Evolutionary conservation across 495 filamentous ascomycete species (phyloP), one percentile per base, ranked within the genome.

Genomic region (Talaromyces liani): DNA sequence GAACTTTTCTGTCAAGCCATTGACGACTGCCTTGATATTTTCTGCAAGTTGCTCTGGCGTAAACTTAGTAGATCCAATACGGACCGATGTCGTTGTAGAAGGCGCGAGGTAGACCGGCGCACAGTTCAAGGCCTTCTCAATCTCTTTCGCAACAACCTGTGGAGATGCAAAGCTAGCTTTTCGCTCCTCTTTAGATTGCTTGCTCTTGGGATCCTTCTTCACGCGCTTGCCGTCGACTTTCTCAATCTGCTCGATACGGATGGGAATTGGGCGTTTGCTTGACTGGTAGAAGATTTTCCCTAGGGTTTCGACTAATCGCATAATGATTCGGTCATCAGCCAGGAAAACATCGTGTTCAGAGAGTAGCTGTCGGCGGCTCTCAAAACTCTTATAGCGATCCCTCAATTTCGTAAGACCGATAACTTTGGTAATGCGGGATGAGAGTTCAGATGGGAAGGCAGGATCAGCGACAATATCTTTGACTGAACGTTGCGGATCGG

Each of bases 251-350:
- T 83, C 79, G 63, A 95, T 84, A 57, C 78, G 80, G n/a, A 98
- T 84, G 5, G 95, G 91, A 54, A 98, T 85, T 0, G 94, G 94
- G 22, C 92, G 83, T 81, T 97, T 97, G 70, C 80, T 82, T 7
- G 83, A 86, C 72, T 88, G 85, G 84, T 91, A 96, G 79, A 98
- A 97, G 0, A 83, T 84, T 77, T 95, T 97, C 51, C 93, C 94
- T 0, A 98, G 84, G 2, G 85, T 77, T 25, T 80, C 80, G 18
- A 91, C 89, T n/a, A 97, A 80, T 64, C 82, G 84, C 64, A 86
- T 90, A 64, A 91, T 79, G 63, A 97, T 87, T 22, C 91, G 80
- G 68, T 93, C 88, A 72, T 98, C 92, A 29, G 87, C 91, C 29
- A 97, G 79, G 78, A 97, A 97, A 49, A 97, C 75, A 71, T 92